Percentiles rank a stretch among this genome's conserved stretches.
Conservation (phyloP, 1,284 basidiomycete species). For the Cryptococcus sp. region DNA sequence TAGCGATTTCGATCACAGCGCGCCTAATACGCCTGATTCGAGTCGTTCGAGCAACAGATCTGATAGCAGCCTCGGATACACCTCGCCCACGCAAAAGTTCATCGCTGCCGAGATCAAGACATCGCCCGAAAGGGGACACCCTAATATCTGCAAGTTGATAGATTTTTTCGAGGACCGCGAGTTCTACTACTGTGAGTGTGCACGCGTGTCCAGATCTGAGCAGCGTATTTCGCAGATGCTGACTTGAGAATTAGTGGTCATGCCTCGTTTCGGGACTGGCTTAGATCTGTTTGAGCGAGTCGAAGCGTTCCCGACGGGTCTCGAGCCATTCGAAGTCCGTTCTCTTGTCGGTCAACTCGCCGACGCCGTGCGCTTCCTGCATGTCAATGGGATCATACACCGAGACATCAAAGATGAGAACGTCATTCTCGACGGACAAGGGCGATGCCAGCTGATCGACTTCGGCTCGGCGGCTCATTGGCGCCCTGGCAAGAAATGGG, state of each 20-base stretch:
- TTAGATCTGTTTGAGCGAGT: conserved; percentile 93
- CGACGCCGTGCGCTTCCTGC: conserved; percentile 87
- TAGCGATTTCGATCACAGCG: background rate
- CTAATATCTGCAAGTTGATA: conserved; percentile 75
- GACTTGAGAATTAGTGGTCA: conserved; percentile 44
- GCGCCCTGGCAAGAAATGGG: conserved; percentile 90
- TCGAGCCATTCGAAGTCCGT: conserved; percentile 73
- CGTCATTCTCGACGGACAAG: conserved; percentile 62
- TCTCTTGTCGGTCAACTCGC: conserved; percentile 91
- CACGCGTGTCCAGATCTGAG: background rate
- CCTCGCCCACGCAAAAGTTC: conserved; percentile 38
- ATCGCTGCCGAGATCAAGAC: conserved; percentile 43
- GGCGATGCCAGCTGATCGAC: conserved; percentile 87
- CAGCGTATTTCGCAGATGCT: background rate
- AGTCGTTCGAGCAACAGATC: conserved; percentile 19
- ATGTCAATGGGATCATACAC: conserved; percentile 90
- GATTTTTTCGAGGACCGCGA: conserved; percentile 98
- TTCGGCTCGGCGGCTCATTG: conserved; percentile 68
- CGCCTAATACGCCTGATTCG: conserved; percentile 26
- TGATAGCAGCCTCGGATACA: conserved; percentile 14
- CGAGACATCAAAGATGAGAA: conserved; percentile 99
- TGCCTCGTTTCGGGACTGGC: conserved; percentile 59
- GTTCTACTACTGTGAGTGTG: conserved; percentile 80
- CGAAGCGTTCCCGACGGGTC: conserved; percentile 82
- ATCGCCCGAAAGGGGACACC: conserved; percentile 48